Base-by-base conservation (phyloP, 331 rosid species). In the Erythrophleum ivorense region DNA sequence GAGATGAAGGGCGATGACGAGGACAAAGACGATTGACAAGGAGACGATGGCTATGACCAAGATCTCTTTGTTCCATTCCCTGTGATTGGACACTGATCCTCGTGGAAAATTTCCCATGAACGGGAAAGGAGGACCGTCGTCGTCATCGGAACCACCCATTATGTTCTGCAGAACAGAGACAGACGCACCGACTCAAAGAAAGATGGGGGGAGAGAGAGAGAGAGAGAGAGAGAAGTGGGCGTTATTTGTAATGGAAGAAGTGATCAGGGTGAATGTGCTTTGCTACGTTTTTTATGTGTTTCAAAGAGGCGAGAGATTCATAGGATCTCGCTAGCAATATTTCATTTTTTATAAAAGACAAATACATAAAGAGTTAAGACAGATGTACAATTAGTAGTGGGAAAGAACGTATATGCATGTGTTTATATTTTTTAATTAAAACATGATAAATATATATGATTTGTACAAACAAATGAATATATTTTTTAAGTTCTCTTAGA, bases 1-100 rank as follows among this genome's bases (percentile, higher is more conserved):
- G 79, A 94, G 59, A 77, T 93, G 99, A 24, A 96, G 98, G 2
- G 89, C 88, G 0, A 96, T 16, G 9, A 93, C 97, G 0, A 93
- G 36, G 6, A 88, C 7, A 9, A 96, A 71, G 24, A 93, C 95
- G 15, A 78, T 18, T 1, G 94, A 78, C 38, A 96, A 81, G 49
- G 95, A 91, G 36, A 86, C 36, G 43, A 93, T 83, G 71, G 99
- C 91, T 3, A 76, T 67, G 52, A 92, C 62, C 80, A 96, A 86
- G 69, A 96, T 88, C 64, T 67, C 92, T 82, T 62, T 83, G 93
- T 90, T 93, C 16, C 87, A 71, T 10, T 87, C 82, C 13, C 38
- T 78, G 19, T 74, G 71, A 7, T 16, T 19, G 19, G 73, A 24
- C 19, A 9, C 2, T 0, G 43, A 4, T 24, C 7, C 21, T 21